Evolutionary conservation across 371 early-diverging fungal genomes (phyloP).

Genomic region (Mortierella polycephala): DNA sequence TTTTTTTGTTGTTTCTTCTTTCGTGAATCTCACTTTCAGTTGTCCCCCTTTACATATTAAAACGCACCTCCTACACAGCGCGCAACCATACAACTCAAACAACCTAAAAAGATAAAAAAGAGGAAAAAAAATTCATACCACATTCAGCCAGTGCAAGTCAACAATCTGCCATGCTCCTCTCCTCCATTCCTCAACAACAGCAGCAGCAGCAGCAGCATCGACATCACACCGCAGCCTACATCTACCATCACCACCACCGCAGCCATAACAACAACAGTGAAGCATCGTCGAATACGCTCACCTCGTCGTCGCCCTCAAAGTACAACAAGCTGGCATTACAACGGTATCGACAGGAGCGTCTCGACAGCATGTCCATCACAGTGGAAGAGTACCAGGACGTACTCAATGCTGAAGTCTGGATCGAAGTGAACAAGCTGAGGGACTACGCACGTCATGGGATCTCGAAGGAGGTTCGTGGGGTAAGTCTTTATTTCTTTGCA

Average conservation of each 20-base stretch:
- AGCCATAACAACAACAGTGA: slow-evolving; percentile 20
- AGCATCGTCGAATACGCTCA: slow-evolving; percentile 17
- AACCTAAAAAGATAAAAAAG: background rate
- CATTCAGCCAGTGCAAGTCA: slow-evolving; percentile 6
- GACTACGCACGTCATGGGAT: slow-evolving; percentile 88
- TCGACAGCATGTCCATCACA: slow-evolving; percentile 58
- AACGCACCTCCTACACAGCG: too few relatives aligned
- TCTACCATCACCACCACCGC: slow-evolving; percentile 36
- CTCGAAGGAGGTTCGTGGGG: slow-evolving; percentile 85
- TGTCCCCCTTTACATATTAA: background rate
- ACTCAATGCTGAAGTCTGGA: slow-evolving; percentile 86
- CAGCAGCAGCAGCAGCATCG: slow-evolving; percentile 45
- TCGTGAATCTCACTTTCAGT: background rate
- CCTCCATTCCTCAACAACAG: slow-evolving; percentile 37
- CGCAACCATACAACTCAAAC: background rate
- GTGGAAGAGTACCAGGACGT: slow-evolving; percentile 84
- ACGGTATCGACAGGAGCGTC: slow-evolving; percentile 50
- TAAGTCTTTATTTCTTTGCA: slow-evolving; percentile 55
- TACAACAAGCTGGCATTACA: slow-evolving; percentile 52
- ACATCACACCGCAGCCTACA: slow-evolving; percentile 27
- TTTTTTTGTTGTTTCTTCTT: background rate
- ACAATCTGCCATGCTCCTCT: slow-evolving; percentile 39
- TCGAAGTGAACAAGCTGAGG: slow-evolving; percentile 87
- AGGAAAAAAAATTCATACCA: slow-evolving; percentile 2
- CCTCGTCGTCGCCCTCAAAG: slow-evolving; percentile 44